Evolutionary conservation across 2,329 filamentous ascomycete genomes (phyloP).

Genomic region (Thielaviopsis musarum): DNA sequence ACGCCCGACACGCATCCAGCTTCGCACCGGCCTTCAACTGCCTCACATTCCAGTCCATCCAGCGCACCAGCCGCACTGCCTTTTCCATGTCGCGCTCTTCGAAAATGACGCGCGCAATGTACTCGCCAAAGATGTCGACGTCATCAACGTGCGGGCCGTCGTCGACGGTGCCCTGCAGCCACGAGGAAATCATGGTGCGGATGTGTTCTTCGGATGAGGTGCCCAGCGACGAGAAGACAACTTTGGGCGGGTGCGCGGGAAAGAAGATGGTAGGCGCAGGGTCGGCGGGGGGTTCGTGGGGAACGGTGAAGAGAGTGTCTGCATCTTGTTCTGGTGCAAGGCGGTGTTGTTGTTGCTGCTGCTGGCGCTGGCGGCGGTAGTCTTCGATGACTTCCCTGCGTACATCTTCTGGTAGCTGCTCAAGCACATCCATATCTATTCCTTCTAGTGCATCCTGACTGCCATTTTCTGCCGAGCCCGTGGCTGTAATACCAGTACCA

Average conservation of each 20-base stretch:
- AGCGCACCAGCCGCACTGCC: slow-evolving; percentile 50
- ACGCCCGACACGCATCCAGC: slow-evolving; percentile 24
- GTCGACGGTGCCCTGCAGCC: slow-evolving; percentile 56
- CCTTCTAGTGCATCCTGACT: slow-evolving; percentile 16
- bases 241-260: slow-evolving; percentile 26
- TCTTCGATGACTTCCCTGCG: slow-evolving; percentile 63
- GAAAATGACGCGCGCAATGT: slow-evolving; percentile 51
- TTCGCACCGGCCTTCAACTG: slow-evolving; percentile 19
- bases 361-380: slow-evolving; percentile 34
- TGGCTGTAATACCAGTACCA: slow-evolving; percentile 24
- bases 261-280: slow-evolving; percentile 27
- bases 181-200: slow-evolving; percentile 55
- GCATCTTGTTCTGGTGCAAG: background rate
- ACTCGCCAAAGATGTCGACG: slow-evolving; percentile 55
- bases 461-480: slow-evolving; percentile 13
- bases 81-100: slow-evolving; percentile 70
- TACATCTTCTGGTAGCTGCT: slow-evolving; percentile 67
- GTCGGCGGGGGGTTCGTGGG: background rate
- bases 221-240: slow-evolving; percentile 28
- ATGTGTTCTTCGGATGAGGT: slow-evolving; percentile 39
- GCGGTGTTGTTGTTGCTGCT: background rate
- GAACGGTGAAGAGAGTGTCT: background rate
- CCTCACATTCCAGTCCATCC: slow-evolving; percentile 43
- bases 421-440: slow-evolving; percentile 56
- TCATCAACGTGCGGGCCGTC: slow-evolving; percentile 62